Percentiles rank a stretch among this genome's conserved stretches.
Conservation (phyloP, 441 rosid genomes). For the Populus hybrid region DNA sequence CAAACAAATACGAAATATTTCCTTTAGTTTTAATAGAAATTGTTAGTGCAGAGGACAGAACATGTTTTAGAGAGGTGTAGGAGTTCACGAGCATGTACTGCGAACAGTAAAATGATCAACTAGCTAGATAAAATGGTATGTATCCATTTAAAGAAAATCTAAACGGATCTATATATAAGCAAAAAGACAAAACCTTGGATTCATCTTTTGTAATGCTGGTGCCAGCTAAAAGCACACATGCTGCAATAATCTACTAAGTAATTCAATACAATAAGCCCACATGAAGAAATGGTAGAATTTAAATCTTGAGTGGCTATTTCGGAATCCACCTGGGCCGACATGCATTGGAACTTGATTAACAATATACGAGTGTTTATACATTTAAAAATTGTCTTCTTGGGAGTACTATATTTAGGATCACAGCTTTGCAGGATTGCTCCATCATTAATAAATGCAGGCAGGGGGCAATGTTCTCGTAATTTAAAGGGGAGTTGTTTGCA, state of each 20-base stretch:
- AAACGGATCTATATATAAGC: slow-evolving; percentile 29
- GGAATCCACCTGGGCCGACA: slow-evolving; percentile 34
- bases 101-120: slow-evolving; percentile 7
- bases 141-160: slow-evolving; percentile 23
- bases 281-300: slow-evolving; percentile 8
- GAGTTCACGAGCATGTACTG: slow-evolving; percentile 14
- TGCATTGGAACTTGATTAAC: slow-evolving; percentile 21
- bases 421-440: background rate
- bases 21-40: background rate
- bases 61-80: slow-evolving; percentile 3
- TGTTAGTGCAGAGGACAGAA: too few relatives aligned
- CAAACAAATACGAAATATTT: background rate
- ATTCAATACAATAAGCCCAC: background rate
- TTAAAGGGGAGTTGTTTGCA: background rate
- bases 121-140: background rate
- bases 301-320: slow-evolving; percentile 9
- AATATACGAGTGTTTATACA: slow-evolving; percentile 11
- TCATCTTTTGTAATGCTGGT: slow-evolving; percentile 39
- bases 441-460: background rate
- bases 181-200: slow-evolving; percentile 43
- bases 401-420: slow-evolving; percentile 9
- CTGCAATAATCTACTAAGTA: slow-evolving; percentile 10
- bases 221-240: slow-evolving; percentile 43
- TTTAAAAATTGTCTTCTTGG: slow-evolving; percentile 13
- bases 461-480: background rate